Percentiles rank a stretch among this genome's conserved stretches.
Evolutionary conservation across 148 eudicot genomes (phyloP).

Genomic region (Cornus controversa): DNA sequence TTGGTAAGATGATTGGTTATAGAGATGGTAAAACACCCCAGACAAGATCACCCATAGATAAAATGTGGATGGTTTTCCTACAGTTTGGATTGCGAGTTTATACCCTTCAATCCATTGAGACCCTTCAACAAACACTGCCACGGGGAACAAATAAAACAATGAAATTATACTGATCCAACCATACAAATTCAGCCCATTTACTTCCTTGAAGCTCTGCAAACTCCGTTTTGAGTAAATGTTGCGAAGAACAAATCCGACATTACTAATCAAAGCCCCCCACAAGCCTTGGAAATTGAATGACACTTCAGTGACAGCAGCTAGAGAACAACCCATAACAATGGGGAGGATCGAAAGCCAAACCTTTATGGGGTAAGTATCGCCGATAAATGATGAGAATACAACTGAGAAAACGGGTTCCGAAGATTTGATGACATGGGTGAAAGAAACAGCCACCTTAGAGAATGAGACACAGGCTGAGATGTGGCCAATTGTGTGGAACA

Average conservation of each 20-base stretch:
- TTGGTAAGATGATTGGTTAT: conserved; percentile 84
- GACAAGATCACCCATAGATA: conserved; percentile 75
- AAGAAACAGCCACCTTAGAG: conserved; percentile 92
- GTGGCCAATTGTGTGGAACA: conserved; percentile 89
- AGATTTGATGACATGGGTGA: conserved; percentile 86
- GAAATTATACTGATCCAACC: conserved; percentile 83
- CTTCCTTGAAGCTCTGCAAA: conserved; percentile 77
- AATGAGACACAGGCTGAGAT: conserved; percentile 89
- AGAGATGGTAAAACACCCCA: conserved; percentile 85
- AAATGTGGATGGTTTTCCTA: conserved; percentile 61
- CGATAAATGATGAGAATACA: conserved; percentile 67
- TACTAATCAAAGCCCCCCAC: conserved; percentile 90
- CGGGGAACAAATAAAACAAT: conserved; percentile 70
- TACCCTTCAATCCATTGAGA: conserved; percentile 83
- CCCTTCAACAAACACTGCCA: conserved; percentile 79
- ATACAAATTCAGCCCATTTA: conserved; percentile 84
- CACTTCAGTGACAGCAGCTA: conserved; percentile 84
- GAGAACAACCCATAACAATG: conserved; percentile 82
- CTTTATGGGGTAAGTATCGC: conserved; percentile 62
- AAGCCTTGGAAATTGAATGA: conserved; percentile 75
- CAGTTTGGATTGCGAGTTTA: conserved; percentile 55
- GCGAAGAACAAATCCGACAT: conserved; percentile 80
- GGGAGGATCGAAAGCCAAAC: conserved; percentile 86
- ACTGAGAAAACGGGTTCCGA: conserved; percentile 86
- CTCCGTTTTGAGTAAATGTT: conserved; percentile 83